Base-by-base conservation (phyloP, 2,329 filamentous ascomycete species). In the Trichoderma pleuroti region DNA sequence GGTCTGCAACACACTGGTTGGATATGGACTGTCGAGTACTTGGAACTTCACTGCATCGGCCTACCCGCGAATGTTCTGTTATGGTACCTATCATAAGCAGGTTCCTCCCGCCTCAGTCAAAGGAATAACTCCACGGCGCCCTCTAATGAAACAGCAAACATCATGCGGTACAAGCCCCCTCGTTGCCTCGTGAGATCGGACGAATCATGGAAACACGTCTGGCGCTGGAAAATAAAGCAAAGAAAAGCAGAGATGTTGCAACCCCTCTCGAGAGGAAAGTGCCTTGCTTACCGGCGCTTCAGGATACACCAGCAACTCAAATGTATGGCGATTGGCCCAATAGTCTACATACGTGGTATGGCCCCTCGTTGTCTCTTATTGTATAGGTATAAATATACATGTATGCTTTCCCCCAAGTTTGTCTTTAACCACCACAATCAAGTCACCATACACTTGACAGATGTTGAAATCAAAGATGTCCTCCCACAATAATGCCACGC, bases 401-500 rank as follows among this genome's bases (percentile, higher is more conserved):
- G 5, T 28, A 3, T 42, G 7, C 16, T 12, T 21, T 46, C 9
- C 4, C 42, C 18, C 42, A 34, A 4, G 6, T 0, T 42, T 5
- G 16, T 42, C 36, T 18, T 4, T 42, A n/a, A 9, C 5, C 36
- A 18, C 36, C 36, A 8, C 36, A 42, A 18, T 8, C 36, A 18
- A 42, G 16, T 18, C 1, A 0, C 1, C n/a, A n/a, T 46, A 2
- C 9, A 2, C 10, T 10, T 46, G n/a, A 2, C 42, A 46, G 0
- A 46, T 1, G 21, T 12, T 0, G n/a, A 21, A 0, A 1, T 0
- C 46, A 49, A 49, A 24, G n/a, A 46, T 46, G 42, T 46, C 46
- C 2, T 49, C 36, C 36, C 36, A 42, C 8, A 42, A 18, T 1
- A 42, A 16, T 18, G 36, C 36, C 36, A 42, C 36, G 36, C 36